Percentiles rank a stretch among this genome's conserved stretches.
These are phyloP conservation scores for Choiromyces venosus DNA, from an alignment of 495 filamentous ascomycete species.

Conservation along the genomic window DNA sequence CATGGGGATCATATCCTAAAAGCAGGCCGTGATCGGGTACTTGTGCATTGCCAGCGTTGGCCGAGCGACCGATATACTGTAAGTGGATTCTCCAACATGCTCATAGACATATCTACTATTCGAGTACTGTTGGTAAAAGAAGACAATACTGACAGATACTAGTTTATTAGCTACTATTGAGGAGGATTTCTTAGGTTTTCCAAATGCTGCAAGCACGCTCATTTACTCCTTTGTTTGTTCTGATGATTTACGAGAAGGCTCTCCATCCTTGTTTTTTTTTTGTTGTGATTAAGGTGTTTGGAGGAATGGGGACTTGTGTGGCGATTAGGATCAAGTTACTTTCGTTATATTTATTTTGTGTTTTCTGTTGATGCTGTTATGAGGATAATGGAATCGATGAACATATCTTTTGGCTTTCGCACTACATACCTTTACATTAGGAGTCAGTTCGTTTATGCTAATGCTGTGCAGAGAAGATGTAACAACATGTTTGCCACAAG, in stretches of 20 bases:
- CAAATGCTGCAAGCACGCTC: neutral
- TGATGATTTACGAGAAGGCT: neutral
- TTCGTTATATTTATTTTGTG: neutral
- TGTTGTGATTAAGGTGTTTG: neutral
- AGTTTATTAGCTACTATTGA: neutral
- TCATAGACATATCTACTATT: neutral
- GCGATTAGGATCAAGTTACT: neutral
- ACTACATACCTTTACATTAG: neutral
- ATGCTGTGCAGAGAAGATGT: neutral
- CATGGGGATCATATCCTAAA: neutral
- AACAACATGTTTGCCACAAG: neutral
- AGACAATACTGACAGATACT: neutral
- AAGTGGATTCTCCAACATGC: neutral
- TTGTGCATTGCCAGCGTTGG: no score
- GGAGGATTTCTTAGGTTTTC: neutral
- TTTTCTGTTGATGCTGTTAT: neutral
- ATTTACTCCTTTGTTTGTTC: neutral
- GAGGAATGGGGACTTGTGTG: neutral
- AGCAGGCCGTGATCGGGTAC: neutral
- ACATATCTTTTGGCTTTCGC: neutral
- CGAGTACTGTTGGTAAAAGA: no score
- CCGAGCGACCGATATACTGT: neutral
- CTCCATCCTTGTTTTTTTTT: neutral
- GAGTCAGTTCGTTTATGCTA: neutral
- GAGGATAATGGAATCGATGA: neutral